Percentiles rank a stretch among this genome's conserved stretches.
Conservation (phyloP, 2,329 filamentous ascomycete species). For the Colletotrichum simmondsii region DNA sequence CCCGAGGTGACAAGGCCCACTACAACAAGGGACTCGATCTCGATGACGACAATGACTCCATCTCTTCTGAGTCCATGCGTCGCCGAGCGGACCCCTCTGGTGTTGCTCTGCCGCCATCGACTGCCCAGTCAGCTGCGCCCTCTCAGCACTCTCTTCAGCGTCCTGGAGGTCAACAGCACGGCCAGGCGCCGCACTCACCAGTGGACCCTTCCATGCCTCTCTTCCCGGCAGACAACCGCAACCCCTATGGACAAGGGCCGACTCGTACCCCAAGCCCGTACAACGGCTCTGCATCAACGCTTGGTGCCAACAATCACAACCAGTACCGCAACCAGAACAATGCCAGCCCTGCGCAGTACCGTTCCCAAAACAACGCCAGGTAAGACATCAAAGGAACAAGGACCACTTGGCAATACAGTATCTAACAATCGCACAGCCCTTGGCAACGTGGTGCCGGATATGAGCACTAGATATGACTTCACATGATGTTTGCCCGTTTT, state of each 20-base stretch:
- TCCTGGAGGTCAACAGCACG: conserved; percentile 22
- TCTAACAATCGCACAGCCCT: conserved; percentile 43
- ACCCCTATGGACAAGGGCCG: conserved; percentile 40
- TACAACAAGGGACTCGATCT: conserved; percentile 52
- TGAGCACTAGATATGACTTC: conserved; percentile 43
- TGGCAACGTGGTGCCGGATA: conserved; percentile 59
- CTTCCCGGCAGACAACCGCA: conserved; percentile 50
- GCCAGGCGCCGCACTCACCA: conserved; percentile 48
- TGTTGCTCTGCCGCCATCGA: conserved; percentile 42
- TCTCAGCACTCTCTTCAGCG: conserved; percentile 42
- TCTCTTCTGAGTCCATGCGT: conserved; percentile 51
- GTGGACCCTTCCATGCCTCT: conserved; percentile 55
- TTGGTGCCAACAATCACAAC: conserved; percentile 38
- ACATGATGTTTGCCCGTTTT: conserved; percentile 16
- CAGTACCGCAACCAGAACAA: conserved; percentile 45
- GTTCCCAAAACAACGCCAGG: conserved; percentile 53
- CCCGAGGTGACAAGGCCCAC: conserved; percentile 77
- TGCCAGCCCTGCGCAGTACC: conserved; percentile 46
- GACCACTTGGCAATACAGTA: not conserved
- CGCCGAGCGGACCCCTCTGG: conserved; percentile 44
- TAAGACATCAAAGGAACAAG: conserved; percentile 39
- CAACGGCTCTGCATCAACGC: conserved; percentile 42
- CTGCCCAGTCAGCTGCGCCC: conserved; percentile 25
- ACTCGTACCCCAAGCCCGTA: conserved; percentile 49
- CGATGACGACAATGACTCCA: conserved; percentile 55